These are phyloP conservation scores for Leonotis leonurus DNA, from an alignment of 257 asterid genomes.

Conservation along the genomic window DNA sequence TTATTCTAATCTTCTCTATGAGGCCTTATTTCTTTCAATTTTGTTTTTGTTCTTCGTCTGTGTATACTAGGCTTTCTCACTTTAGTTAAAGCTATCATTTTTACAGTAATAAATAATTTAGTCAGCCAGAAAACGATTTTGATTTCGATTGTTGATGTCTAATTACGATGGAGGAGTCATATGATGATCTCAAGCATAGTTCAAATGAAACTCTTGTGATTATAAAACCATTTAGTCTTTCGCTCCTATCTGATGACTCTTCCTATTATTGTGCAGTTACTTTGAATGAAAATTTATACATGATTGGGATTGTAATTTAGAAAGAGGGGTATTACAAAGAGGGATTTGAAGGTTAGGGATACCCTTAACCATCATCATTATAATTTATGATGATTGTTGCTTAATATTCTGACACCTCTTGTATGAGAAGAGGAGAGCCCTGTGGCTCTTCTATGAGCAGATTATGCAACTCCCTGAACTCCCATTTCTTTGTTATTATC, in stretches of 20 bases:
- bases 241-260: conserved; percentile 55
- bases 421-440: conserved; percentile 90
- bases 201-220: conserved; percentile 40
- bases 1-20: conserved; percentile 24
- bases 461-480: conserved; percentile 71
- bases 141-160: no score
- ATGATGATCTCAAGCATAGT: conserved; percentile 52
- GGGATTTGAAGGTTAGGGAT: no score
- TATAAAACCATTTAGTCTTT: conserved; percentile 33
- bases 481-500: no score
- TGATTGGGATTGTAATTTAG: no score
- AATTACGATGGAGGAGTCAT: no score
- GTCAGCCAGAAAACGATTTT: no score
- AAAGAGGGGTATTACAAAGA: no score
- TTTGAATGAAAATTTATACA: no score
- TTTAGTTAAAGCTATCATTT: no score
- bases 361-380: no score
- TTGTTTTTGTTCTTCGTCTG: not conserved
- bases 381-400: conserved; percentile 63
- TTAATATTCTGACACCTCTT: conserved; percentile 78
- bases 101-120: no score
- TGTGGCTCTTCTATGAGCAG: conserved; percentile 62
- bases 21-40: not conserved
- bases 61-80: not conserved
- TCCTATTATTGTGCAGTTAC: no score